A percentile compares a stretch with the other conserved stretches of the same genome.
Conservation (phyloP, 1,284 basidiomycete genomes). For the Papiliotrema terrestris region DNA sequence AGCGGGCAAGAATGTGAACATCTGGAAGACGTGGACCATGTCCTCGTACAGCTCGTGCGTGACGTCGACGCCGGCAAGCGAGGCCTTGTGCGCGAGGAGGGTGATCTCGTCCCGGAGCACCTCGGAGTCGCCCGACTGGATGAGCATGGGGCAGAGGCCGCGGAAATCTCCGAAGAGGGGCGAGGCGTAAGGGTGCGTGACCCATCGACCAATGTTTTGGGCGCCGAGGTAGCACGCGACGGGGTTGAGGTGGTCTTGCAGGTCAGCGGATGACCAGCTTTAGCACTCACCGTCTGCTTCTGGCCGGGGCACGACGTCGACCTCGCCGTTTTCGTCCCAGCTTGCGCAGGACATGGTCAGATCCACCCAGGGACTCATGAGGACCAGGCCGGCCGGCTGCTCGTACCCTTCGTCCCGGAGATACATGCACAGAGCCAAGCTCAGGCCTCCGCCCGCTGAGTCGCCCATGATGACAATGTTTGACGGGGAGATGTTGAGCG, state of each 20-base stretch:
- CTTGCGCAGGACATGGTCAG: constrained; percentile 94
- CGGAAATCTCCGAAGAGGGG: constrained; percentile 90
- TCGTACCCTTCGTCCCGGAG: constrained; percentile 79
- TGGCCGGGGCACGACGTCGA: constrained; percentile 74
- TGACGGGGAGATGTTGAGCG: constrained; percentile 79
- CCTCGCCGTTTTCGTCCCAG: constrained; percentile 88
- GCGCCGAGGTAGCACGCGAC: constrained; percentile 89
- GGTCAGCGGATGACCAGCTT: not conserved
- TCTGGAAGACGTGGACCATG: constrained; percentile 86
- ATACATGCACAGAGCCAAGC: constrained; percentile 85
- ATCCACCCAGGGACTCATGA: constrained; percentile 94
- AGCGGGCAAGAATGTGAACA: constrained; percentile 75
- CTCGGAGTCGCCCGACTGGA: constrained; percentile 92
- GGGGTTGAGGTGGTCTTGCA: constrained; percentile 79
- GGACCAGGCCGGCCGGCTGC: constrained; percentile 72
- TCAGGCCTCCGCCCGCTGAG: constrained; percentile 87
- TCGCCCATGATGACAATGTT: constrained; percentile 88
- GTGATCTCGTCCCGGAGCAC: constrained; percentile 89
- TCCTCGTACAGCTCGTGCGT: constrained; percentile 92
- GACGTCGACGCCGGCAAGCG: constrained; percentile 78
- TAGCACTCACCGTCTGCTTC: constrained; percentile 54
- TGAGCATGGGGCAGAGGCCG: constrained; percentile 82
- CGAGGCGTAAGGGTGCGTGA: constrained; percentile 94
- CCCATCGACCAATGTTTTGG: constrained; percentile 67
- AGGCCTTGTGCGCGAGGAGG: constrained; percentile 91